Evolutionary conservation across 805 yeast genomes (phyloP), one percentile per base, ranked within the genome.

Genomic region (Candida hispaniensis): DNA sequence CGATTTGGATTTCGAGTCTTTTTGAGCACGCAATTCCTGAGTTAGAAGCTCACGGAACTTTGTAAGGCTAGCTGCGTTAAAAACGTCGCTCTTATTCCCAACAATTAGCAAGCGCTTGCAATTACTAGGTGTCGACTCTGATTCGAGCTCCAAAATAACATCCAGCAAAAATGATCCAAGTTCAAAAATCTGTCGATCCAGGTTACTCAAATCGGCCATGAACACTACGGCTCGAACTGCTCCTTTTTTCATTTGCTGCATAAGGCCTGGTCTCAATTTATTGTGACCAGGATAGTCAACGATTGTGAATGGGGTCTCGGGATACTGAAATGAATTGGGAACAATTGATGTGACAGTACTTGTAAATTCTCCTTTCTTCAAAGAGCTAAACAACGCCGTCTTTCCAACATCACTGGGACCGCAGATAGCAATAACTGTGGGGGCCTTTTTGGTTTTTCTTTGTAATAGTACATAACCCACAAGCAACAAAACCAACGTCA

Each of bases 241-340:
- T 39, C 61, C 60, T 27, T 74, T 50, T 44, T 67, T 59, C 39
- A 69, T 67, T 36, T 68, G 66, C 40, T 62, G 44, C 19, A 73
- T 60, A 33, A 75, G 59, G 39, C 71, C 69, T 14, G 23, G 36
- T 36, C 69, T 70, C 45, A 86, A 70, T 55, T 82, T 83, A 38
- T 69, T 59, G 57, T 79, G 85, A n/a, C 96, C 95, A 2, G 98
- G 98, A 43, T 74, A 74, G 49, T 88, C 97, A 34, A 78, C 65
- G 23, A 86, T 54, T 42, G 66, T 71, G 49, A 60, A 67, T 39
- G 17, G 17, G 4, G 13, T 22, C 17, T 16, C 36, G n/a, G 23
- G 14, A 13, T 13, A 32, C n/a, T 15, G 18, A 10, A 22, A 23
- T 32, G 3, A n/a, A 6, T 9, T 32, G 28, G 18, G 14, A 32